Base-by-base conservation (phyloP, 2,329 filamentous ascomycete species). In the Fusarium keratoplasticum region DNA sequence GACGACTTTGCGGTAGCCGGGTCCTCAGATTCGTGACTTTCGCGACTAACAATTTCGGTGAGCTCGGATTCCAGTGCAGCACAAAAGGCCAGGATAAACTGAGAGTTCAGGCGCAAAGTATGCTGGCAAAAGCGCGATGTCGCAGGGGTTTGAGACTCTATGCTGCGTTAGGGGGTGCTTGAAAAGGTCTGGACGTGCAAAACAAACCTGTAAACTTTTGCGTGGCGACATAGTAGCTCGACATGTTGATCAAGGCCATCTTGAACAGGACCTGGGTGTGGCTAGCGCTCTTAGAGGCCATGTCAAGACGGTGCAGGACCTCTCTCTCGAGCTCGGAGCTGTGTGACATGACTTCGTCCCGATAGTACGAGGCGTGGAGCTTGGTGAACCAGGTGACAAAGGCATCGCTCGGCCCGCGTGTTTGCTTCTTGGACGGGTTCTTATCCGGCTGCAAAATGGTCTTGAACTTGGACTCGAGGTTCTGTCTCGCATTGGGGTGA, bases 301-400 rank as follows among this genome's bases (percentile, higher is more conserved):
- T 89, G 57, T 91, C 89, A 40, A 98, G 85, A 59, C 95, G 93
- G 76, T 93, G 92, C 69, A 98, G 86, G 14, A 98, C 93, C 81
- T 98, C 95, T 67, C 91, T 91, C 82, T 98, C 95, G 31, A 98
- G 86, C 80, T 97, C 95, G 63, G 92, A 89, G 73, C 95, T 93
- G 70, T 92, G 91, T 1, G 90, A 84, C 77, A 96, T 95, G 52
- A 91, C 88, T 69, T 92, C 88, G 35, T 94, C 95, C 70, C 92
- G 92, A 83, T 93, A 96, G 82, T 94, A 96, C 79, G 93, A 91
- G 57, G 94, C 94, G 80, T 98, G 96, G 50, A 98, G 88, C 76
- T 93, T 92, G 69, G 96, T 89, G 78, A 98, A 97, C 92, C 95
- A 96, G 61, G 91, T 90, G 55, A 92, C 86, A 65, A 98, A 88